Percentiles rank a stretch among this genome's conserved stretches.
These are phyloP conservation scores for Claviceps capensis DNA, from an alignment of 2,329 filamentous ascomycete species.

Conservation along the genomic window DNA sequence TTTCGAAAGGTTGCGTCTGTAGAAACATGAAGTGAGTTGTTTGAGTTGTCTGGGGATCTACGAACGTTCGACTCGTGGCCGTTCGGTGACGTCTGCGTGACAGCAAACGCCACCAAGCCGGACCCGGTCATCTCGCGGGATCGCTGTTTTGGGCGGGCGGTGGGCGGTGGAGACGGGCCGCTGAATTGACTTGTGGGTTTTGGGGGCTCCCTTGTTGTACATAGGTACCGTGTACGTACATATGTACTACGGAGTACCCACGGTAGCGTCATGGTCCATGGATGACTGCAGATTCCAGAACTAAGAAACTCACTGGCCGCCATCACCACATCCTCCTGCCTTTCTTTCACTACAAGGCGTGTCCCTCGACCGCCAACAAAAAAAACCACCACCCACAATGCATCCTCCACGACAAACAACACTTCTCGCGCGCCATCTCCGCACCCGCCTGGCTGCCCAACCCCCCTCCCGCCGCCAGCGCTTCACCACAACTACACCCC, in stretches of 20 bases:
- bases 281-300: background rate
- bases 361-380: background rate
- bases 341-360: no score
- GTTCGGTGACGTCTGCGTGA: background rate
- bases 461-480: background rate
- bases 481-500: background rate
- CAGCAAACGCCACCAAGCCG: background rate
- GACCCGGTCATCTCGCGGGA: no score
- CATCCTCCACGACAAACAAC: background rate
- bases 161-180: slow-evolving; percentile 6
- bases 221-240: background rate
- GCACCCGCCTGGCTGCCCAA: slow-evolving; percentile 1
- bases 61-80: background rate
- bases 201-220: background rate
- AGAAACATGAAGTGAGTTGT: no score
- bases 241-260: background rate
- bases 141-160: slow-evolving; percentile 4
- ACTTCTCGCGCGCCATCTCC: slow-evolving; percentile 12
- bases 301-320: no score
- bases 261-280: background rate
- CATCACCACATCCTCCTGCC: background rate
- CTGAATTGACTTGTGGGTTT: background rate
- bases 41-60: no score
- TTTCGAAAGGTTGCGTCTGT: no score
- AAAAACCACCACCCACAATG: background rate